Evolutionary conservation across 2,329 filamentous ascomycete species (phyloP).

Genomic region (Fusarium marasasianum): DNA sequence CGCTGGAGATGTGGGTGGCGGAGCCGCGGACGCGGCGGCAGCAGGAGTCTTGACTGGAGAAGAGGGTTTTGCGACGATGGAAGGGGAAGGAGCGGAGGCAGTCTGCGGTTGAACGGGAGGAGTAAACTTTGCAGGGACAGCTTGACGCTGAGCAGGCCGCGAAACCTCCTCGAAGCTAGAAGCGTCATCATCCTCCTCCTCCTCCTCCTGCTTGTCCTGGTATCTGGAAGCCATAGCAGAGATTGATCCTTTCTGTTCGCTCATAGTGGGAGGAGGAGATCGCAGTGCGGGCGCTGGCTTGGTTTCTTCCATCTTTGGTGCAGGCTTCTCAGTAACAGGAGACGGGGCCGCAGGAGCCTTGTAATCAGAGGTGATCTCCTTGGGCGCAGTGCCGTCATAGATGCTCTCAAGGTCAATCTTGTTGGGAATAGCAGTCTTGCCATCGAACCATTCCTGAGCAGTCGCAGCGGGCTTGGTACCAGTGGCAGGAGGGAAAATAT

Average conservation of each 20-base stretch:
- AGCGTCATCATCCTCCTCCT: slow-evolving; percentile 71
- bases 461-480: slow-evolving; percentile 84
- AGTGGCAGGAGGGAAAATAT: slow-evolving; percentile 90
- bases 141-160: slow-evolving; percentile 74
- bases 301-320: slow-evolving; percentile 54
- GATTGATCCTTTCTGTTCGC: slow-evolving; percentile 88
- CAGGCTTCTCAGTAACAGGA: slow-evolving; percentile 52
- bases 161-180: slow-evolving; percentile 89
- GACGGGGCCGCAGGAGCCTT: slow-evolving; percentile 63
- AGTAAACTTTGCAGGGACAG: slow-evolving; percentile 54
- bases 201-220: slow-evolving; percentile 74
- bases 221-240: slow-evolving; percentile 86
- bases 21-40: slow-evolving; percentile 43
- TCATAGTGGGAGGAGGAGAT: slow-evolving; percentile 72
- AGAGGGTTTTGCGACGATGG: slow-evolving; percentile 45
- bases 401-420: slow-evolving; percentile 95
- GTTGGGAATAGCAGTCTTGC: slow-evolving; percentile 83
- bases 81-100: slow-evolving; percentile 30
- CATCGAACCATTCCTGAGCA: slow-evolving; percentile 83
- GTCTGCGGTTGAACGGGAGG: slow-evolving; percentile 46
- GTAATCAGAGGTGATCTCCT: slow-evolving; percentile 78
- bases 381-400: slow-evolving; percentile 83
- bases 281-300: slow-evolving; percentile 56
- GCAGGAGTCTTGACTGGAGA: slow-evolving; percentile 46
- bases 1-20: slow-evolving; percentile 42